Conservation (phyloP, 495 filamentous ascomycete species). For the Aspergillus leporis region DNA sequence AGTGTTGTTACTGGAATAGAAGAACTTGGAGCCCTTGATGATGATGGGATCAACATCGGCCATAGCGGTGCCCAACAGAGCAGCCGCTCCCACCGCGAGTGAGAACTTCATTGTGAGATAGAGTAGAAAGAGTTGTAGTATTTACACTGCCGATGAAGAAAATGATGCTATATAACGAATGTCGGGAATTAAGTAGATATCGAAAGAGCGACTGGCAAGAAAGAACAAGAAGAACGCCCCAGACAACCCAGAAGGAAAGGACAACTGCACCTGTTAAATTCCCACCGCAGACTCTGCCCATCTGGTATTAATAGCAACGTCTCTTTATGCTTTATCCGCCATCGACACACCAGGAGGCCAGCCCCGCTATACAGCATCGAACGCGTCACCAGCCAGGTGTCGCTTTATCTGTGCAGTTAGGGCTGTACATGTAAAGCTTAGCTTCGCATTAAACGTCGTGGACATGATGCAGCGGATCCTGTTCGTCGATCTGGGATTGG, state of each 20-base stretch:
- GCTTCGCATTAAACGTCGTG: background rate
- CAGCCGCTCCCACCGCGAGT: conserved; percentile 39
- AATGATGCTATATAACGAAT: conserved; percentile 21
- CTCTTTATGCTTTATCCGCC: background rate
- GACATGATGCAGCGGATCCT: conserved; percentile 1
- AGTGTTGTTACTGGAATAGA: conserved; percentile 69
- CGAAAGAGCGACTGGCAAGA: conserved; percentile 9
- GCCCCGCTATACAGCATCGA: conserved; percentile 8
- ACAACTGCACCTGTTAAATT: conserved; percentile 5
- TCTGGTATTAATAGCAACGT: conserved; percentile 6
- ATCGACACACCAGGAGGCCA: background rate
- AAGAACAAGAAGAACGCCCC: background rate
- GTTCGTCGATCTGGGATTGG: background rate
- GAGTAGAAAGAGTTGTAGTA: background rate
- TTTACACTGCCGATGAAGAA: conserved; percentile 8
- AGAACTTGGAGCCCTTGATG: conserved; percentile 79
- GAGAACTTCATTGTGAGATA: conserved; percentile 43
- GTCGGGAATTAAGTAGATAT: conserved; percentile 17
- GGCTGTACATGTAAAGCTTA: background rate
- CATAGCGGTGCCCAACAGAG: conserved; percentile 53
- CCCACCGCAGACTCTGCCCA: background rate
- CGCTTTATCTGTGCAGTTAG: background rate
- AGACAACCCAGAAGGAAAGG: background rate
- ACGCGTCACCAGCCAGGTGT: conserved; percentile 8
- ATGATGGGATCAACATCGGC: conserved; percentile 67